A percentile compares a stretch with the other conserved stretches of the same genome.
Conservation (phyloP, 1,284 basidiomycete genomes). For the Apiotrichum gamsii region DNA sequence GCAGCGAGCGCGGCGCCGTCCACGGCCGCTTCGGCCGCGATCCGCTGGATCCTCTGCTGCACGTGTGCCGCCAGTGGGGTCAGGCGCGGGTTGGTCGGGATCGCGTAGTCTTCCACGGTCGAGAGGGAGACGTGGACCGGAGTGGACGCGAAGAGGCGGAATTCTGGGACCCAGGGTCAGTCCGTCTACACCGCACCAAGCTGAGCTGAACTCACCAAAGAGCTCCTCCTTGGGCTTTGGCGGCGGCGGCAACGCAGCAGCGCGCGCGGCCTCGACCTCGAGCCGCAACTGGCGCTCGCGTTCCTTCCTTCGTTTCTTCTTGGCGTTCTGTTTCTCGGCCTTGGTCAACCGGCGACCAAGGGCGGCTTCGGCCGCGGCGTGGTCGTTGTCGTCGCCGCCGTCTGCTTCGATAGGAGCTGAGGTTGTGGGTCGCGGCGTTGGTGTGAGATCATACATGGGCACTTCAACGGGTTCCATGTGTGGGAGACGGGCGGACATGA, state of each 20-base stretch:
- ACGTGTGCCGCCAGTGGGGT: background rate
- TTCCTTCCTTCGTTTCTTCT: slow-evolving; percentile 42
- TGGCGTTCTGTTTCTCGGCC: slow-evolving; percentile 43
- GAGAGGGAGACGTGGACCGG: slow-evolving; percentile 19
- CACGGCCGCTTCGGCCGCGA: slow-evolving; percentile 5
- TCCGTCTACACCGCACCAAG: no score
- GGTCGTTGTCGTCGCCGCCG: slow-evolving; percentile 6
- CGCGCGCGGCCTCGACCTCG: slow-evolving; percentile 8
- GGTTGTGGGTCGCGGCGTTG: background rate
- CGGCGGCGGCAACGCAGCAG: background rate
- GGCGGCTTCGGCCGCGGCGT: slow-evolving; percentile 12
- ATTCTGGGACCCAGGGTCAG: no score
- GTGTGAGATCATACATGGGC: no score
- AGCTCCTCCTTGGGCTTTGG: background rate
- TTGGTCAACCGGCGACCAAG: slow-evolving; percentile 33
- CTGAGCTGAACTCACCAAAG: slow-evolving; percentile 22
- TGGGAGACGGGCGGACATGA: slow-evolving; percentile 21
- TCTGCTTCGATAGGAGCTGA: background rate
- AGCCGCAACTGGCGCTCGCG: slow-evolving; percentile 25
- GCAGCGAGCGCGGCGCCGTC: background rate
- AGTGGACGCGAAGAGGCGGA: slow-evolving; percentile 27
- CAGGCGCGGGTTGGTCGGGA: slow-evolving; percentile 13
- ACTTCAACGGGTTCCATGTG: no score
- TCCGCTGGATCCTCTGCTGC: background rate
- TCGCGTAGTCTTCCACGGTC: slow-evolving; percentile 19